These are phyloP conservation scores for Salinomyces thailandicus DNA, from an alignment of 2,329 filamentous ascomycete genomes.

Conservation along the genomic window DNA sequence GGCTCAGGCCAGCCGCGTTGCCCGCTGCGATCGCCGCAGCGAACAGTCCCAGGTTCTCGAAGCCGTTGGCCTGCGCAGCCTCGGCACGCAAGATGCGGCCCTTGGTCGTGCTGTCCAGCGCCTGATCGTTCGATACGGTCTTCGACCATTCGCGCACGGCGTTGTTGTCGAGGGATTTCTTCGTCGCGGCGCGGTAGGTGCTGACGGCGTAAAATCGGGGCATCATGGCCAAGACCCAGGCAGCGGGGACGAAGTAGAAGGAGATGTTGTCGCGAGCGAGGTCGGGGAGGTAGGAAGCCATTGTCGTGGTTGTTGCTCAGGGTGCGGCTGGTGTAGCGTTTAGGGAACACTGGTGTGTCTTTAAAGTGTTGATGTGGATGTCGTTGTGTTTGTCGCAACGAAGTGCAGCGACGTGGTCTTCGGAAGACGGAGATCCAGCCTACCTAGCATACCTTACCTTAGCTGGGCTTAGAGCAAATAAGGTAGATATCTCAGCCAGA, in stretches of 20 bases:
- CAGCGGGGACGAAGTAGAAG: constrained; percentile 21
- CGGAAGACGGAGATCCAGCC: no score
- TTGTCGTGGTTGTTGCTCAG: constrained; percentile 3
- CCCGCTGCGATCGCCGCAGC: constrained; percentile 30
- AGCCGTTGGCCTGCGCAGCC: constrained; percentile 28
- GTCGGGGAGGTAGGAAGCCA: constrained; percentile 14
- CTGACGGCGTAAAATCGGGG: constrained; percentile 27
- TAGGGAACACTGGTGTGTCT: no score
- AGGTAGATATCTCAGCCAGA: no score
- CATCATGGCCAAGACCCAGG: constrained; percentile 25
- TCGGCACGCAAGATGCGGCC: constrained; percentile 27
- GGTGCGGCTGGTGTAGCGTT: no score
- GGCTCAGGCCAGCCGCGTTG: constrained; percentile 26
- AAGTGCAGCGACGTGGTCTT: no score
- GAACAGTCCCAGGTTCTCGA: constrained; percentile 33
- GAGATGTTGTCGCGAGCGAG: constrained; percentile 18
- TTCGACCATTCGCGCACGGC: constrained; percentile 19
- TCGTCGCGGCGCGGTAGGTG: constrained; percentile 11
- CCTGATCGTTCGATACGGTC: constrained; percentile 19
- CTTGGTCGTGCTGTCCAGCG: constrained; percentile 26
- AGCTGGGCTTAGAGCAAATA: no score
- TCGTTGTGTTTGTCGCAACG: no score
- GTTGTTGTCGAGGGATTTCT: constrained; percentile 14
- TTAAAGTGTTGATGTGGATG: no score
- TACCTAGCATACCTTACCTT: no score